Evolutionary conservation across 2,329 filamentous ascomycete genomes (phyloP).

Genomic region (Clonostachys rhizophaga): DNA sequence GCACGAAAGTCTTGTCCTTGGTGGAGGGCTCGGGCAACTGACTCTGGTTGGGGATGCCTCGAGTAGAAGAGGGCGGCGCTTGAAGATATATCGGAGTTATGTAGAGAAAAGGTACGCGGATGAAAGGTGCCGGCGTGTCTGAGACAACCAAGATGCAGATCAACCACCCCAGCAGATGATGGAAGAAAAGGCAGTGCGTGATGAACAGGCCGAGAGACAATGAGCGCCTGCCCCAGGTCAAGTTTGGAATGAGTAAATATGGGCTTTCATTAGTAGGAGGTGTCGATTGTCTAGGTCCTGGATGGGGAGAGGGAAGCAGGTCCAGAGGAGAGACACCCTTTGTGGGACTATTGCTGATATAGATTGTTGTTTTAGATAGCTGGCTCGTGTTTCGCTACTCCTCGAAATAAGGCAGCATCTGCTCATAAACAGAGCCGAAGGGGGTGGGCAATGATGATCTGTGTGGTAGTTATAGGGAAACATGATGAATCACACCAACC

Average conservation of each 20-base stretch:
- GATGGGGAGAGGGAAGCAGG: no score
- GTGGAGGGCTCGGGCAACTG: background rate
- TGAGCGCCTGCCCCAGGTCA: slow-evolving; percentile 16
- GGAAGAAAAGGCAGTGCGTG: slow-evolving; percentile 1
- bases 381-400: slow-evolving; percentile 9
- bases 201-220: slow-evolving; percentile 28
- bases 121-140: slow-evolving; percentile 18
- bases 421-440: background rate
- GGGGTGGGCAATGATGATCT: background rate
- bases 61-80: slow-evolving; percentile 23
- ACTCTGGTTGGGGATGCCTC: slow-evolving; percentile 25
- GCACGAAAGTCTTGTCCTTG: background rate
- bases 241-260: slow-evolving; percentile 23
- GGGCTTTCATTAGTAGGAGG: slow-evolving; percentile 9
- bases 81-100: slow-evolving; percentile 34
- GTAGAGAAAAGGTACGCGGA: slow-evolving; percentile 24
- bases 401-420: slow-evolving; percentile 1
- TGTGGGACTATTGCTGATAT: slow-evolving; percentile 13
- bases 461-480: background rate
- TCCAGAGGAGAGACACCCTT: slow-evolving; percentile 11
- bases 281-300: slow-evolving; percentile 13
- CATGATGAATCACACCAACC: background rate
- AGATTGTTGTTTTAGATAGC: slow-evolving; percentile 15
- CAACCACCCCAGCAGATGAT: slow-evolving; percentile 20
- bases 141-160: slow-evolving; percentile 28